Evolutionary conservation across 2,329 filamentous ascomycete species (phyloP).

Genomic region (Aspergillus sp.): DNA sequence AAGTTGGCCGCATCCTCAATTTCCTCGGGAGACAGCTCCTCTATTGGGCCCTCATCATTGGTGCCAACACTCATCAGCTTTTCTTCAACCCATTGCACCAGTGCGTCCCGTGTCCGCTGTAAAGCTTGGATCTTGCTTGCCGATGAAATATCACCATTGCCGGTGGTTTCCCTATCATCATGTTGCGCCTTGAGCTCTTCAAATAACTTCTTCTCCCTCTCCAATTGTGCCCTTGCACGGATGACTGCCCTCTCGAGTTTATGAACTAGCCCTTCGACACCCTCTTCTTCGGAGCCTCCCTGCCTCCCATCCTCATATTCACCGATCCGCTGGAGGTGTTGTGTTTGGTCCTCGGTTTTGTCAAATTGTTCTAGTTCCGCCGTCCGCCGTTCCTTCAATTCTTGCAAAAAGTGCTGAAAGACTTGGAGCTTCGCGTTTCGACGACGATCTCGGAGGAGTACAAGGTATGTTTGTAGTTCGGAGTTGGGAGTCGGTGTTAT

Average conservation of each 20-base stretch:
- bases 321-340: conserved; percentile 12
- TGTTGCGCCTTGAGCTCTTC: conserved; percentile 24
- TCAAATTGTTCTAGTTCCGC: conserved; percentile 16
- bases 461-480: conserved; percentile 35
- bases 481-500: conserved; percentile 13
- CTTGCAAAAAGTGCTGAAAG: conserved; percentile 40
- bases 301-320: conserved; percentile 10
- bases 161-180: conserved; percentile 4
- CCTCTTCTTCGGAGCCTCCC: conserved; percentile 9
- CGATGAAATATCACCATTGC: conserved; percentile 4
- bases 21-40: conserved; percentile 23
- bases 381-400: conserved; percentile 27
- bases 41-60: conserved; percentile 21
- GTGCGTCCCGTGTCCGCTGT: conserved; percentile 41
- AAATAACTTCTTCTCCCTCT: conserved; percentile 29
- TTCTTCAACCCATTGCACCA: conserved; percentile 47
- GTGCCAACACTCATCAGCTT: conserved; percentile 36
- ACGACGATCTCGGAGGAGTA: conserved; percentile 40
- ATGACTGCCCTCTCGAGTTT: conserved; percentile 35
- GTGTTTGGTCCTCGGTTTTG: conserved; percentile 7
- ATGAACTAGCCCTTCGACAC: conserved; percentile 29
- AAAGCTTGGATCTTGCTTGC: conserved; percentile 31
- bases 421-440: conserved; percentile 42
- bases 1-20: conserved; percentile 23
- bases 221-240: conserved; percentile 29